These are phyloP conservation scores for Colletotrichum scovillei DNA, from an alignment of 2,329 filamentous ascomycete species.

Conservation along the genomic window DNA sequence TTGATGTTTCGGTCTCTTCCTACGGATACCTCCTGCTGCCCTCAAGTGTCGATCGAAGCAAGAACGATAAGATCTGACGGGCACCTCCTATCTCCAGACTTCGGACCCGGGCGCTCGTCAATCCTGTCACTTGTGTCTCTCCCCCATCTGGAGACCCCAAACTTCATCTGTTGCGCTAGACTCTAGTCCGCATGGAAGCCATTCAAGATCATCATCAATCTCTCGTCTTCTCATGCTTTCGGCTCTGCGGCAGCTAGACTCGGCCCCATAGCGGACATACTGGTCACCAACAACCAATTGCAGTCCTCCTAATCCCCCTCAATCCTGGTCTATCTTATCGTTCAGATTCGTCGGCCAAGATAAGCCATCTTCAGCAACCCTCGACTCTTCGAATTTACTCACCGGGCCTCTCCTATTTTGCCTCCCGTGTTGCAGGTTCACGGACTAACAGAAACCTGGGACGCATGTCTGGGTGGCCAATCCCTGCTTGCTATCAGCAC, in stretches of 20 bases:
- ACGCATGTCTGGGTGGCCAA: conserved; percentile 3
- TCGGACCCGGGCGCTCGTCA: neutral
- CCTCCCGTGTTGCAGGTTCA: conserved; percentile 15
- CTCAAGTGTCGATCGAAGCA: neutral
- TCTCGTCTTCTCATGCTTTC: conserved; percentile 14
- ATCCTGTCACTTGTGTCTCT: neutral
- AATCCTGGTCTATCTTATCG: conserved; percentile 9
- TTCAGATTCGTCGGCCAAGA: conserved; percentile 5
- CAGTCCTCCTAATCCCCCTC: neutral
- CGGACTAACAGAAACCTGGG: conserved; percentile 1
- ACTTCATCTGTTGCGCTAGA: neutral
- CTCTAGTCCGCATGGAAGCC: neutral
- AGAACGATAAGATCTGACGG: neutral
- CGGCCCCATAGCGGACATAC: conserved; percentile 17
- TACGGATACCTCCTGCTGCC: neutral
- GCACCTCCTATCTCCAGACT: neutral
- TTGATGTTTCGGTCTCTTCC: neutral
- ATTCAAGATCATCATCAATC: conserved; percentile 5
- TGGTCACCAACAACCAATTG: conserved; percentile 11
- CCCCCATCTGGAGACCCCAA: neutral
- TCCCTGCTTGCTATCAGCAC: conserved; percentile 4
- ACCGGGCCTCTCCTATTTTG: neutral
- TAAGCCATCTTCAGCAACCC: conserved; percentile 16
- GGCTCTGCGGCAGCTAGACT: conserved; percentile 20
- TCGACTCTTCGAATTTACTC: conserved; percentile 3